Evolutionary conservation across 805 yeast genomes (phyloP), one percentile per base, ranked within the genome.

Genomic region (Teunomyces gatunensis): DNA sequence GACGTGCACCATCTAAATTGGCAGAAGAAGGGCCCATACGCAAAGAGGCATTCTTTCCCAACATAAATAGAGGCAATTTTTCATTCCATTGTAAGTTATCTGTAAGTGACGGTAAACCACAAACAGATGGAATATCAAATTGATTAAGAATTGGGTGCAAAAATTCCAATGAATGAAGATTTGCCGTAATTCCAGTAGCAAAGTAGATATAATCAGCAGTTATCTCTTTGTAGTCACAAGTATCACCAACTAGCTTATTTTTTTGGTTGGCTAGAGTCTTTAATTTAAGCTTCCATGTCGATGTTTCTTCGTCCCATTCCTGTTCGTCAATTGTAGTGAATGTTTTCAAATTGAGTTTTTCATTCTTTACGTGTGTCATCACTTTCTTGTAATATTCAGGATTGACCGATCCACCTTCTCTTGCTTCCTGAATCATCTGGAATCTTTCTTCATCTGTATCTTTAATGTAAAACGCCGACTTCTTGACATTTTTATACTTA

Each of bases 331-430:
- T 61, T 2, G 55, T 53, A n/a, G 73, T 59, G 49, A 56, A 53
- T 30, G 61, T 61, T 45, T 59, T 49, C 7, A 74, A 48, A 2
- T 54, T 60, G 12, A 74, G 56, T 23, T 49, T 60, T 1, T 75
- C 75, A 3, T 44, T 49, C 34, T 60, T 61, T 6, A 58, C 63
- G 43, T 68, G 68, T 6, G 61, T 55, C 51, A 57, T 54, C 18
- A 71, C 47, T 10, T 60, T 56, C 44, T 63, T 65, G 50, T 68
- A 60, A 52, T 73, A 73, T 46, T 72, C 76, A 0, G 79, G 79
- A 46, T 74, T 74, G 12, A 74, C 60, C 10, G 75, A 71, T 0
- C 79, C 79, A 7, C 78, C 78, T 50, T 71, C 69, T 46, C 79
- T 56, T 0, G 79, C 77, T 11, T 65, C 67, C 15, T 61, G 56